Conservation (phyloP, 2,329 filamentous ascomycete genomes). For the Botryotinia globosa region DNA sequence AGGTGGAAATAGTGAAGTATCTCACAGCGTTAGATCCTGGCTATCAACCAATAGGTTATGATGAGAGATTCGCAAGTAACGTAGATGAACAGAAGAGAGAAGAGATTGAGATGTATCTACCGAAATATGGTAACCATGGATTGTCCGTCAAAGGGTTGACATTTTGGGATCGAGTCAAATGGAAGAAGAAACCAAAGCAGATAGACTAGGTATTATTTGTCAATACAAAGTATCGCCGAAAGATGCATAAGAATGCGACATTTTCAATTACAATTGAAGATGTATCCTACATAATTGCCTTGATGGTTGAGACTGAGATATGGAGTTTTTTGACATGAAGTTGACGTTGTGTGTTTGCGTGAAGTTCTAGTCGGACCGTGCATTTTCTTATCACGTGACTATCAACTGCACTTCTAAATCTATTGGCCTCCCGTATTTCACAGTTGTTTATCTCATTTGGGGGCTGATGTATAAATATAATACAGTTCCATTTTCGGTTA, state of each 20-base stretch:
- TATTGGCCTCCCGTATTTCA: background rate
- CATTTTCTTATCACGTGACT: background rate
- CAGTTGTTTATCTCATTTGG: background rate
- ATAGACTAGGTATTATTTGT: background rate
- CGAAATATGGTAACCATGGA: background rate
- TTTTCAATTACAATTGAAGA: no score
- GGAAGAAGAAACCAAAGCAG: constrained; percentile 4
- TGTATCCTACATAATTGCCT: background rate
- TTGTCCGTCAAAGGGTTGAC: constrained; percentile 4
- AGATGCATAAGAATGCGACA: background rate
- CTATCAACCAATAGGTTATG: constrained; percentile 4
- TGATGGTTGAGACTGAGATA: background rate
- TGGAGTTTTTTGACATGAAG: background rate
- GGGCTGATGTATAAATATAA: constrained; percentile 15
- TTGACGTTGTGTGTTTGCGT: background rate
- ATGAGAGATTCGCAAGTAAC: constrained; percentile 8
- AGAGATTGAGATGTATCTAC: constrained; percentile 11
- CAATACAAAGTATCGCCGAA: no score
- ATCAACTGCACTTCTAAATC: background rate
- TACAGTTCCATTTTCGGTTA: background rate
- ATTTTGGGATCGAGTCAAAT: constrained; percentile 12
- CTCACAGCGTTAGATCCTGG: constrained; percentile 4
- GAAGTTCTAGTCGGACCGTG: background rate
- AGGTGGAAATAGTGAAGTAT: constrained; percentile 12
- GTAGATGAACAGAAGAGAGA: background rate